A percentile compares a stretch with the other conserved stretches of the same genome.
phyloP scores from a whole-genome alignment of 192 early-diverging fungal species.

The Anaeromyces robustus region DNA sequence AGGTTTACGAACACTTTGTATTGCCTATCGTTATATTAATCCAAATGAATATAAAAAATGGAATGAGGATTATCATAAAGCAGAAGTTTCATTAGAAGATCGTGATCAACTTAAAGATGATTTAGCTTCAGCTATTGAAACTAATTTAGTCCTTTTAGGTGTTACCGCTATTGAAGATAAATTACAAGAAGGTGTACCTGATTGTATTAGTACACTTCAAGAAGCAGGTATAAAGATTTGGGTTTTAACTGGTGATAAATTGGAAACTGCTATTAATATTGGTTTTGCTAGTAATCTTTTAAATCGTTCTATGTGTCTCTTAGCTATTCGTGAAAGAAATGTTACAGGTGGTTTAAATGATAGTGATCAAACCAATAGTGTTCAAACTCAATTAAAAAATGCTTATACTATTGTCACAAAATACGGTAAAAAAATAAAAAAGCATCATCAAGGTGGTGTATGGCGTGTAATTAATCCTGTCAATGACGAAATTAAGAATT shows the following conservation, averaged over 20 bases:
- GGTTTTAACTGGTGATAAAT: slow-evolving; percentile 96
- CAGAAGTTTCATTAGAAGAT: slow-evolving; percentile 51
- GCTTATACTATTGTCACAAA: slow-evolving; percentile 1
- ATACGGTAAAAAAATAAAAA: background rate
- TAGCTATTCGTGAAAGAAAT: slow-evolving; percentile 31
- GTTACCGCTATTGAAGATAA: slow-evolving; percentile 98
- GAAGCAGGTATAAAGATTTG: slow-evolving; percentile 86
- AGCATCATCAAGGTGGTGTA: no score
- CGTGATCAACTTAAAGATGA: slow-evolving; percentile 69
- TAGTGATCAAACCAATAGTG: slow-evolving; percentile 6
- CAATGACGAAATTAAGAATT: no score
- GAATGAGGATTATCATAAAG: slow-evolving; percentile 55
- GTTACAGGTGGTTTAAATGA: background rate
- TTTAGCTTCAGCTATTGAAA: slow-evolving; percentile 66
- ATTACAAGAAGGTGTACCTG: slow-evolving; percentile 93
- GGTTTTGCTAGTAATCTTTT: slow-evolving; percentile 87
- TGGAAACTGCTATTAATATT: slow-evolving; percentile 96
- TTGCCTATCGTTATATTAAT: slow-evolving; percentile 56
- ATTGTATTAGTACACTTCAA: slow-evolving; percentile 68
- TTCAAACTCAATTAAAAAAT: slow-evolving; percentile 1
- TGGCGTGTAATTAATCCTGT: no score
- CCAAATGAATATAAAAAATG: slow-evolving; percentile 56
- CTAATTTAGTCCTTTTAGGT: slow-evolving; percentile 62
- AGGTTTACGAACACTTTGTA: slow-evolving; percentile 67
- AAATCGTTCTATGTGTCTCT: slow-evolving; percentile 62